Percentiles rank a stretch among this genome's conserved stretches.
phyloP scores from a whole-genome alignment of 2,329 filamentous ascomycete species.

The Xylariaceae sp. region DNA sequence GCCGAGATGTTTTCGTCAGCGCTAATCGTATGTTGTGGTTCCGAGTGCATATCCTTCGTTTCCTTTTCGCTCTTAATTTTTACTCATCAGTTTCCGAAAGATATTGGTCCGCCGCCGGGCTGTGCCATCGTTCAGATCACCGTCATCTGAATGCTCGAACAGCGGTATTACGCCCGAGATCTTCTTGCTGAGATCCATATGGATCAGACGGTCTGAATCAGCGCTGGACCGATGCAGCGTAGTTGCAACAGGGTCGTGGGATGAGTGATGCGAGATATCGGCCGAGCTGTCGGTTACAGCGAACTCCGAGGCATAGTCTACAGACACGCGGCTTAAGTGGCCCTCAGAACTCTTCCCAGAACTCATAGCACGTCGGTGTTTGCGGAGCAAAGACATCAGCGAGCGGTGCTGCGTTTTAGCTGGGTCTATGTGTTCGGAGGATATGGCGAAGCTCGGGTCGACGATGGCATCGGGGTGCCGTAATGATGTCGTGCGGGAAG shows the following conservation, averaged over 20 bases:
- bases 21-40: too few species aligned
- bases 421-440: constrained; percentile 47
- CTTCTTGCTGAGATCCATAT: constrained; percentile 9
- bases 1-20: too few species aligned
- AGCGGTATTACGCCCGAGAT: constrained; percentile 15
- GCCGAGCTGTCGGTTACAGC: constrained; percentile 22
- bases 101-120: constrained; percentile 20
- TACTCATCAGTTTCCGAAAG: constrained; percentile 25
- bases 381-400: constrained; percentile 42
- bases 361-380: constrained; percentile 43
- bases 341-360: constrained; percentile 41
- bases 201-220: constrained; percentile 35
- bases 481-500: constrained; percentile 51
- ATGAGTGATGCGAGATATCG: constrained; percentile 20
- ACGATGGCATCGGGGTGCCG: constrained; percentile 58
- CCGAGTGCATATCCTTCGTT: background rate
- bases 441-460: constrained; percentile 51
- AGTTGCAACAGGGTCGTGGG: constrained; percentile 14
- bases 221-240: constrained; percentile 31
- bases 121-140: constrained; percentile 14
- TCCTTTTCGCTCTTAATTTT: constrained; percentile 12
- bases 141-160: constrained; percentile 17
- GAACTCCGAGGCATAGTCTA: constrained; percentile 14
- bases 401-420: constrained; percentile 39
- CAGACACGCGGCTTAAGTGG: constrained; percentile 33